Base-by-base conservation (phyloP, 192 early-diverging fungal species). In the Oehlia diaphana region DNA sequence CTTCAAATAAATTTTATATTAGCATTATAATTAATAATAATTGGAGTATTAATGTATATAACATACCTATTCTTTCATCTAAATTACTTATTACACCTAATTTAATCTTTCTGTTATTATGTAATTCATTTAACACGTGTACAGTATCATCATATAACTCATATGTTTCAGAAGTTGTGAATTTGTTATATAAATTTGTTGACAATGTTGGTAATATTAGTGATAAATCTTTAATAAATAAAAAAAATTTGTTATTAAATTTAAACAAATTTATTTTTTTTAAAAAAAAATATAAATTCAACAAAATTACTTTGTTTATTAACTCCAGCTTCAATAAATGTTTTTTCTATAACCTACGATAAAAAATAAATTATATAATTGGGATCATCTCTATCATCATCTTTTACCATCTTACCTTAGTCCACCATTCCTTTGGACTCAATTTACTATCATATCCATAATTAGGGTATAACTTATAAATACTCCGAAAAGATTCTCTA, bases 81-180 rank as follows among this genome's bases (percentile, higher is more conserved):
- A 87, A 90, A 74, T 92, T 92, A 69, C 88, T 88, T 23, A 92
- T 83, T 9, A 92, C 85, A 3, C 91, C 91, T 47, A 89, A 74
- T 42, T 82, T 87, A 35, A 92, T 80, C 12, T 67, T 67, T 0
- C 86, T 87, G 21, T 81, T 81, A 10, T 80, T 76, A 23, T 83
- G 79, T 63, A 92, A 68, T 76, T 88, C 83, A 63, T 79, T 70
- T 14, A 92, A 80, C 12, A 89, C 81, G 21, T 65, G 47, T 10
- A 83, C 76, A 23, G 89, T 88, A 35, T 92, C 91, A 6, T 81
- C 81, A 73, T 84, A 92, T 78, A 92, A 79, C 3, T 71, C 76
- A 81, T 92, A 92, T 12, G 86, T 89, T 35, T 86, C 78, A 9
- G 81, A 79, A 1, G 84, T 85, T 31, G 76, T 77, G 68, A 92